Evolutionary conservation across 352 stramenopile species (phyloP).

Genomic region (Elongisporangium prolatum): DNA sequence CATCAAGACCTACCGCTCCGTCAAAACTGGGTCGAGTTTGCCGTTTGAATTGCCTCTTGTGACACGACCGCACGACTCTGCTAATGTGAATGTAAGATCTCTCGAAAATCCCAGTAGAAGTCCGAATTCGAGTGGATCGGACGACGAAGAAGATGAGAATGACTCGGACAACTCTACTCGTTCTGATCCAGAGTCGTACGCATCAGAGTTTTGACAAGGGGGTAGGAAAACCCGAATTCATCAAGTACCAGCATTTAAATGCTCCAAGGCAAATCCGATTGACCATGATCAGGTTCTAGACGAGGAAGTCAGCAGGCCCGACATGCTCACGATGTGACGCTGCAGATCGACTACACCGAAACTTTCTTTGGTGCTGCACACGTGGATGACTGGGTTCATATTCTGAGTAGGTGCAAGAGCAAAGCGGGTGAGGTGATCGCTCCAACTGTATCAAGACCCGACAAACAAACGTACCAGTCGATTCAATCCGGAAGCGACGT

Average conservation of each 20-base stretch:
- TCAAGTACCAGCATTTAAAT: conserved; percentile 4
- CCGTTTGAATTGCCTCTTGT: not conserved
- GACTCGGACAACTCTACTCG: conserved; percentile 14
- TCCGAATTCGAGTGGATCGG: conserved; percentile 1
- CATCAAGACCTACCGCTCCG: not conserved
- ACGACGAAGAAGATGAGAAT: conserved; percentile 22
- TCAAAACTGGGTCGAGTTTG: not conserved
- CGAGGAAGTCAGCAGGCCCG: conserved; percentile 29
- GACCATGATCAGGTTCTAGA: not conserved
- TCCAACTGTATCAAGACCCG: not conserved
- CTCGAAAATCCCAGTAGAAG: not conserved
- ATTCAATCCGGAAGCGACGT: conserved; percentile 36
- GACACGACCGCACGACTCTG: not conserved
- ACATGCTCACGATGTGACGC: conserved; percentile 65
- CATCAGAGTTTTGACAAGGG: conserved; percentile 22
- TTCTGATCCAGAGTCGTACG: conserved; percentile 29
- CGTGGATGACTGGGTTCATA: conserved; percentile 82
- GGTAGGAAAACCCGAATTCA: not conserved
- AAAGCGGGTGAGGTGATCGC: not conserved
- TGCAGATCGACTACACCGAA: conserved; percentile 77
- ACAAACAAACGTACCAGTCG: conserved; percentile 37
- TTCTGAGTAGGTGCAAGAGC: too few relatives aligned
- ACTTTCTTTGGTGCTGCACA: conserved; percentile 71
- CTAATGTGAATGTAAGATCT: not conserved
- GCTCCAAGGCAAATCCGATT: not conserved